Evolutionary conservation across 1,284 basidiomycete species (phyloP).

Genomic region (Testicularia cyperi): DNA sequence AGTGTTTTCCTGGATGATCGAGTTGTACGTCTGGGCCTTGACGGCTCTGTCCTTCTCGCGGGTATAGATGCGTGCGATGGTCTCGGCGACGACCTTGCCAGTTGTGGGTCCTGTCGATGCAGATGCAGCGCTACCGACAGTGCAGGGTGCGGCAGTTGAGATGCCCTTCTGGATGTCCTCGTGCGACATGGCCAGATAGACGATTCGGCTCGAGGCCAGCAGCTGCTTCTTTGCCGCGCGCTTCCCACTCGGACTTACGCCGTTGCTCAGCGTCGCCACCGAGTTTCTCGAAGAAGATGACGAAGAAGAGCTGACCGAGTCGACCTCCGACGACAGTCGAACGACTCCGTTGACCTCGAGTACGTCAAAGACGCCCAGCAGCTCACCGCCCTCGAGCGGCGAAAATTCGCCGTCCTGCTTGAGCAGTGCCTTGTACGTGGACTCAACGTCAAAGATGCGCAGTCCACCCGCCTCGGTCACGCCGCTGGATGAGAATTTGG

Average conservation of each 20-base stretch:
- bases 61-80: conserved; percentile 32
- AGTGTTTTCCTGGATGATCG: conserved; percentile 28
- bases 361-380: conserved; percentile 54
- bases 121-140: not conserved
- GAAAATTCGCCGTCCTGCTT: conserved; percentile 38
- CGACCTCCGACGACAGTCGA: conserved; percentile 33
- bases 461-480: conserved; percentile 2
- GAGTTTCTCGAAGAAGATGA: not conserved
- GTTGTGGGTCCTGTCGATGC: not conserved
- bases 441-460: conserved; percentile 46
- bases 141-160: conserved; percentile 18
- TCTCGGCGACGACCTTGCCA: conserved; percentile 22
- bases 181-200: conserved; percentile 22
- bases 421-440: conserved; percentile 47
- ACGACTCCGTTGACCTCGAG: conserved; percentile 56
- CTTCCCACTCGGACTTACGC: conserved; percentile 47
- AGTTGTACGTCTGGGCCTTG: conserved; percentile 38
- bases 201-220: conserved; percentile 35
- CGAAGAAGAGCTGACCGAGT: conserved; percentile 1
- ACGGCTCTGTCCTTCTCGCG: conserved; percentile 40
- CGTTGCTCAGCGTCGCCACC: conserved; percentile 1
- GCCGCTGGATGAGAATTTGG: not conserved
- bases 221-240: conserved; percentile 52
- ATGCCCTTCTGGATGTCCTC: conserved; percentile 48
- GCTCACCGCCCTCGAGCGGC: conserved; percentile 47